Evolutionary conservation across 805 yeast species (phyloP), one percentile per base, ranked within the genome.

Genomic region (Cyberlindnera saturnus): DNA sequence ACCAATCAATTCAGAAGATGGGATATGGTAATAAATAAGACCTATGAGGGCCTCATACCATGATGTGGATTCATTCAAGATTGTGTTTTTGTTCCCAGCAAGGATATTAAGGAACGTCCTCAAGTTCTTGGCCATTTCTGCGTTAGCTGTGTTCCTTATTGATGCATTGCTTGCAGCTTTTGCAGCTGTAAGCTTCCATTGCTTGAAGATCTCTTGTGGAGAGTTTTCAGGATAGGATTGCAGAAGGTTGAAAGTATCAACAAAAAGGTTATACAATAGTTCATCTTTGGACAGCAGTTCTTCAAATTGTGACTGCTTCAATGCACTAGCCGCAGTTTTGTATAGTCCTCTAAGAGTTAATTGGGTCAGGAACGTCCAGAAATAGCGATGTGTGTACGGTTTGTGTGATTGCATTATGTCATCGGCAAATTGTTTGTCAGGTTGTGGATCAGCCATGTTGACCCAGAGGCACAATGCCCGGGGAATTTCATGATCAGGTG

Each of bases 11-110:
- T 69, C 66, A 10, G 56, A 41, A 5, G 78, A 70, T 52, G 79
- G 88, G 62, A 83, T 71, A 54, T 80, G 81, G 55, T 67, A 86
- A 32, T 81, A 62, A 9, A 78, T 57, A n/a, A 80, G 67, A 7
- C 78, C 77, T 33, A 72, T 64, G 33, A 77, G 70, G 13, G 80
- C 68, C 55, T 85, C 93, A 56, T 80, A 83, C 95, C 95, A 85
- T 0, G 76, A 62, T 6, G 67, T 65, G 14, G 86, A 73, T 52
- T 66, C 69, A 14, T 67, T 65, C 4, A 77, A 57, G 18, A 82
- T 82, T 3, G 79, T 67, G 32, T 55, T 51, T 39, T 66, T 62
- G 38, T 66, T 59, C 16, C 75, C 75, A 29, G 69, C 55, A 0
- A 69, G 43, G 16, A 70, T 48, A 14, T 55, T 44, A 20, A 70